These are phyloP conservation scores for Neopestalotiopsis sp. DNA, from an alignment of 2,329 filamentous ascomycete species.

Conservation along the genomic window DNA sequence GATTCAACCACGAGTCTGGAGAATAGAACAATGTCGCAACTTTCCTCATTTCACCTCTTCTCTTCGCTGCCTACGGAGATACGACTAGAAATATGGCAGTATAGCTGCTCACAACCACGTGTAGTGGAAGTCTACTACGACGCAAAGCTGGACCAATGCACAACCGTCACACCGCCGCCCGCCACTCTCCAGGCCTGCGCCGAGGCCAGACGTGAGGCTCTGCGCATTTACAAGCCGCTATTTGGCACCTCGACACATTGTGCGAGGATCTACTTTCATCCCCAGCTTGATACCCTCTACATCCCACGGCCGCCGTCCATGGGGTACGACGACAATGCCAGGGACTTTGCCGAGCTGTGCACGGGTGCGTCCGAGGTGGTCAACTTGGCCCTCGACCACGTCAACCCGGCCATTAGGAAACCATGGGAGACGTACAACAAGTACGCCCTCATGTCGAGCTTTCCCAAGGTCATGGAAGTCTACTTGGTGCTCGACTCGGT, in stretches of 20 bases:
- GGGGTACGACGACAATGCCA: constrained; percentile 46
- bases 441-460: constrained; percentile 48
- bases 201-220: constrained; percentile 48
- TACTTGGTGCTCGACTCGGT: constrained; percentile 38
- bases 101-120: constrained; percentile 41
- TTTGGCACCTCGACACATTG: constrained; percentile 40
- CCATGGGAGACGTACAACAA: constrained; percentile 59
- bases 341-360: constrained; percentile 46
- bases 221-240: constrained; percentile 41
- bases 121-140: constrained; percentile 47
- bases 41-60: constrained; percentile 39
- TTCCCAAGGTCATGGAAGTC: constrained; percentile 43
- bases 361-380: constrained; percentile 39
- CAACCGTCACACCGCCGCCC: constrained; percentile 43
- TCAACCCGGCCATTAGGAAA: constrained; percentile 46
- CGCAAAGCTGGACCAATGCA: constrained; percentile 39
- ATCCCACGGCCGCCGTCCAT: constrained; percentile 42
- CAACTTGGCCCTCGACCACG: constrained; percentile 51
- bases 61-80: constrained; percentile 43
- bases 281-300: constrained; percentile 41
- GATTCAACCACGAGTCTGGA: neutral
- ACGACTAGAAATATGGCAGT: constrained; percentile 45
- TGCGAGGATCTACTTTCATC: constrained; percentile 36
- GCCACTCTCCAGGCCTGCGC: constrained; percentile 45
- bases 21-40: neutral